phyloP scores from a whole-genome alignment of 2,329 filamentous ascomycete species.

The Pyricularia grisea region DNA sequence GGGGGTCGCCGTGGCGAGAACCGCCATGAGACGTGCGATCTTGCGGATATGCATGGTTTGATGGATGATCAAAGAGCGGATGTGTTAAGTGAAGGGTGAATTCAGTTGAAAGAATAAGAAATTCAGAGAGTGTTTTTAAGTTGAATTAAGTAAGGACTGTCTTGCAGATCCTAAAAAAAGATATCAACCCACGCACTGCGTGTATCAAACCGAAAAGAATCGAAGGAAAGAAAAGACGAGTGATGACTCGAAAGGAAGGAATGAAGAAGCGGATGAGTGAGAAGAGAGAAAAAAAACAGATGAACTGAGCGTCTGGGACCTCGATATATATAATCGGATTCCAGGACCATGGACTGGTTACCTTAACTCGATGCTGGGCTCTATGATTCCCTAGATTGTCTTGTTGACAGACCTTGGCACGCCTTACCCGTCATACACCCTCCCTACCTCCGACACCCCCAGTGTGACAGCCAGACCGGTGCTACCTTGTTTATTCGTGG shows the following conservation, averaged over 20 bases:
- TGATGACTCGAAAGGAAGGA: neutral
- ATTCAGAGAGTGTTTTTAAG: neutral
- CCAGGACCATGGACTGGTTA: neutral
- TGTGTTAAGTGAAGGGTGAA: neutral
- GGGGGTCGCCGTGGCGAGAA: neutral
- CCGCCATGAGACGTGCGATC: neutral
- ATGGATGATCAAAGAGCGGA: neutral
- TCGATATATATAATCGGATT: neutral
- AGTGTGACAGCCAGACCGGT: neutral
- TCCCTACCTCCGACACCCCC: neutral
- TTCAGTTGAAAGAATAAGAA: neutral
- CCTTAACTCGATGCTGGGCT: neutral
- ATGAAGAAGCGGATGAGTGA: neutral
- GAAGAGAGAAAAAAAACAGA: neutral
- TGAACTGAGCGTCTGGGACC: neutral
- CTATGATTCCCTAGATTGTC: neutral
- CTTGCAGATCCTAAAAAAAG: neutral
- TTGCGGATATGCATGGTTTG: neutral
- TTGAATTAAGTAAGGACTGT: neutral
- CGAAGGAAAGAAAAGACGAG: neutral
- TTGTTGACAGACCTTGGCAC: neutral
- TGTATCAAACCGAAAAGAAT: neutral
- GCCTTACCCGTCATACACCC: neutral
- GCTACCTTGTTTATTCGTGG: neutral
- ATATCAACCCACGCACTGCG: neutral